A percentile compares a stretch with the other conserved stretches of the same genome.
These are phyloP conservation scores for Tulasnella sp. DNA, from an alignment of 768 basidiomycete species.

Conservation along the genomic window DNA sequence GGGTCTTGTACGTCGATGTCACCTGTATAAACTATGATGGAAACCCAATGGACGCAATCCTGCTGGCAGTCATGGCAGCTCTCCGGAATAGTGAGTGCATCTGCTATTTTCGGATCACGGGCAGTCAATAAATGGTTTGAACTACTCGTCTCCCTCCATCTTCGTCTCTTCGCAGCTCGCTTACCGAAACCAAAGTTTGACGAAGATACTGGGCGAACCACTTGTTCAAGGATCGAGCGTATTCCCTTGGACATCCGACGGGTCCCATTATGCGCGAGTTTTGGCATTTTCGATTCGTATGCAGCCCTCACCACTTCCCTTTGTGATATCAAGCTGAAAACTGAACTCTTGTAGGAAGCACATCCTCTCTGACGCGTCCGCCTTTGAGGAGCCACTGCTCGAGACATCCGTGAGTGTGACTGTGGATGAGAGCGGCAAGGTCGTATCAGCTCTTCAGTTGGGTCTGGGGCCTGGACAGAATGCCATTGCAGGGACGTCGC, in stretches of 20 bases:
- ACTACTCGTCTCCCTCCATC: background rate
- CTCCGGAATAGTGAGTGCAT: conserved; percentile 62
- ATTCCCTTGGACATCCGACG: conserved; percentile 39
- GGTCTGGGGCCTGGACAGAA: conserved; percentile 34
- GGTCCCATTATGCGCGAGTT: conserved; percentile 43
- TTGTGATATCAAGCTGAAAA: background rate
- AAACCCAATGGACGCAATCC: conserved; percentile 82
- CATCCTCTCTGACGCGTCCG: conserved; percentile 71
- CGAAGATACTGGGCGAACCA: conserved; percentile 51
- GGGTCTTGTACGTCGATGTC: conserved; percentile 92
- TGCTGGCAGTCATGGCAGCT: conserved; percentile 81
- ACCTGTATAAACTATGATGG: conserved; percentile 98
- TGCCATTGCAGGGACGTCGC: conserved; percentile 7
- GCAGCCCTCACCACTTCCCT: conserved; percentile 26
- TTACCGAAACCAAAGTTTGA: conserved; percentile 64
- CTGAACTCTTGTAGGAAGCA: conserved; percentile 36
- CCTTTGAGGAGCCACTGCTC: conserved; percentile 84
- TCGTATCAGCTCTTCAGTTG: conserved; percentile 47
- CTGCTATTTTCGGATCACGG: background rate
- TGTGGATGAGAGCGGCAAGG: conserved; percentile 38
- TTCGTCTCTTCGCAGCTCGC: conserved; percentile 35
- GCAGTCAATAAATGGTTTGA: background rate
- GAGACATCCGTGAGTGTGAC: conserved; percentile 59
- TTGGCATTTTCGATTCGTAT: conserved; percentile 76
- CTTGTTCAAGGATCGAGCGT: conserved; percentile 44